These are phyloP conservation scores for Colletotrichum sp. DNA, from an alignment of 2,329 filamentous ascomycete species.

Conservation along the genomic window DNA sequence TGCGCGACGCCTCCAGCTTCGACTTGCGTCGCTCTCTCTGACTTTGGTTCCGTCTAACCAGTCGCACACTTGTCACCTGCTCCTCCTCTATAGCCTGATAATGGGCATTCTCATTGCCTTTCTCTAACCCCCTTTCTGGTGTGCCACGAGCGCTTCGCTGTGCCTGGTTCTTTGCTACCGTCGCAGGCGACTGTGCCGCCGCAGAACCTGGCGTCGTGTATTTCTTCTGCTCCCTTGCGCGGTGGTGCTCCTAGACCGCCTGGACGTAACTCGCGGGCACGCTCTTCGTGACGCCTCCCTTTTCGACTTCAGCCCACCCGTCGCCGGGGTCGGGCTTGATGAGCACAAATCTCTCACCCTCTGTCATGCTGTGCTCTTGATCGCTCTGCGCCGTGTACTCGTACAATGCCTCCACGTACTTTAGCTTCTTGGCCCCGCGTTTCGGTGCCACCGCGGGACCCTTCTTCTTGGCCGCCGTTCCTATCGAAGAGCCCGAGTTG, in stretches of 20 bases:
- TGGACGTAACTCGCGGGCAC: slow-evolving; percentile 95
- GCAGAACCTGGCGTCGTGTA: neutral
- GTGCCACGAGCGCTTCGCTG: neutral
- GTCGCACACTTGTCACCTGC: slow-evolving; percentile 20
- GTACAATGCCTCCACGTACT: slow-evolving; percentile 92
- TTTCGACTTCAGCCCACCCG: slow-evolving; percentile 97
- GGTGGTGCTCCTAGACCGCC: slow-evolving; percentile 58
- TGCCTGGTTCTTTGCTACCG: neutral
- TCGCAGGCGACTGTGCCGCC: neutral
- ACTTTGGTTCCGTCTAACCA: slow-evolving; percentile 17
- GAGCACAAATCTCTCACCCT: slow-evolving; percentile 91
- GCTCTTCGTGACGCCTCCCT: slow-evolving; percentile 82
- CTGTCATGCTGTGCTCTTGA: slow-evolving; percentile 85
- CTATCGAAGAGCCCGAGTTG: slow-evolving; percentile 74
- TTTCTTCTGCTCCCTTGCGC: neutral
- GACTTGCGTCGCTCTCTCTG: slow-evolving; percentile 19
- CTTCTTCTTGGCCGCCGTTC: slow-evolving; percentile 73
- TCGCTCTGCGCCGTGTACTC: slow-evolving; percentile 88
- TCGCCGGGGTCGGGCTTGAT: slow-evolving; percentile 88
- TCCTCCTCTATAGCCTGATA: neutral
- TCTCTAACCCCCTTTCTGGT: neutral
- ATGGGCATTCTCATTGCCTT: neutral
- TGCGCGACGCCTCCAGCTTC: neutral
- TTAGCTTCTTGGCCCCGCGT: slow-evolving; percentile 90
- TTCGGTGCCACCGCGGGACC: slow-evolving; percentile 90